These are phyloP conservation scores for Trichophyton verrucosum DNA, from an alignment of 2,329 filamentous ascomycete species.

Conservation along the genomic window DNA sequence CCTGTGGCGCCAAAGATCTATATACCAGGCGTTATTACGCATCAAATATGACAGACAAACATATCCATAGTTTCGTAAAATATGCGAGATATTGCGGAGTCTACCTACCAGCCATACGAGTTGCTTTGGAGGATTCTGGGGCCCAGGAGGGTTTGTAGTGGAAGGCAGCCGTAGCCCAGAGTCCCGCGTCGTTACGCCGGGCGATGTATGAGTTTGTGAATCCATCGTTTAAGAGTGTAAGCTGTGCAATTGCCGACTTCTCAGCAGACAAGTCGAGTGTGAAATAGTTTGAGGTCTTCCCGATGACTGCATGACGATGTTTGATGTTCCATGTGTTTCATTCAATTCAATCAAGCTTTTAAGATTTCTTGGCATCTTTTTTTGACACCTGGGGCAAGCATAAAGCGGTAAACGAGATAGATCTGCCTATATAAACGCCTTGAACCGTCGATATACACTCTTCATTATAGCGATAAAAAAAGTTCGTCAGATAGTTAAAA, in stretches of 20 bases:
- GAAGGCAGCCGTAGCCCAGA: conserved; percentile 54
- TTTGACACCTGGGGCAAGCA: background rate
- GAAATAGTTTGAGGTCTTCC: background rate
- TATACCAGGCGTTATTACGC: background rate
- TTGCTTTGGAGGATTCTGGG: conserved; percentile 56
- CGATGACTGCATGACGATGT: background rate
- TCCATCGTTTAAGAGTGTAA: background rate
- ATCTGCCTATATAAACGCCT: conserved; percentile 1
- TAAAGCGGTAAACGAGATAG: background rate
- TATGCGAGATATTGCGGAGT: background rate
- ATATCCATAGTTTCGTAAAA: background rate
- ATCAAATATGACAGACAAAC: background rate
- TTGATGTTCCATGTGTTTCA: background rate
- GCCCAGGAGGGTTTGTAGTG: conserved; percentile 73
- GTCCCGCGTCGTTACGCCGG: conserved; percentile 23
- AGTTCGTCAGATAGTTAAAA: background rate
- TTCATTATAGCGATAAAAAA: background rate
- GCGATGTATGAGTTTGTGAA: conserved; percentile 8
- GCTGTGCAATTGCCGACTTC: background rate
- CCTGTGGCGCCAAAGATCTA: conserved; percentile 93
- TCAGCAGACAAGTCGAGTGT: background rate
- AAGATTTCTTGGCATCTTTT: background rate
- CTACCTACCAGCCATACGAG: conserved; percentile 74
- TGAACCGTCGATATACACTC: background rate
- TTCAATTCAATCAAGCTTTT: background rate